Evolutionary conservation across 176 grass and related monocot species (phyloP), one percentile per base, ranked within the genome.

Genomic region (Lolium perenne): DNA sequence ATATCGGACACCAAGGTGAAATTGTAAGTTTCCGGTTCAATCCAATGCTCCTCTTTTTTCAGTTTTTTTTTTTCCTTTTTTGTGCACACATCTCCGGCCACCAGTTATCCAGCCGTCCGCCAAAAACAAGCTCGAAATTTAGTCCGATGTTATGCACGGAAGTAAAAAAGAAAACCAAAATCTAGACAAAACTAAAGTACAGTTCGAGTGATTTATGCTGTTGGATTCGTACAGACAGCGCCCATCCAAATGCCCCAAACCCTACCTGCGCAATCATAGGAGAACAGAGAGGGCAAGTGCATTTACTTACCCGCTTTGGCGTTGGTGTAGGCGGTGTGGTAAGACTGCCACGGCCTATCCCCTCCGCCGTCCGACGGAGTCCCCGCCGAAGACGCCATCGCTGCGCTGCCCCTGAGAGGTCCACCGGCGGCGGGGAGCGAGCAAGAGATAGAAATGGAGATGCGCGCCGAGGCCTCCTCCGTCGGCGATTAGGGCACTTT

Each of bases 261-360:
- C 62, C 74, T 45, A 45, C 38, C 35, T 10, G 66, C 21, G 13
- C 20, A 71, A 43, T 58, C 62, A 74, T 64, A 50, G 64, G 79
- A 12, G 43, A 50, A 38, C 66, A 49, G 69, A 59, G 46, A 54
- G 65, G 66, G 53, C 21, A 51, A 46, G 26, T 22, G 54, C 62
- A 29, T 61, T 61, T 88, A 98, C 93, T 61, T 88, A 98, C 93
- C 96, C 38, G 96, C 96, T 95, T 95, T 95, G 17, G 90, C 91
- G 64, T 95, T 94, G 59, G 96, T 98, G 84, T 98, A 98, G 59
- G 83, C 91, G 13, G 93, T 98, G 87, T 95, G 92, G 82, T 95
- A 98, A 18, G 96, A 95, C 72, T 92, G 88, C 93, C 96, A 98
- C 32, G 96, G 93, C 49, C 84, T 88, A 63, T 94, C 87, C 32